phyloP scores from a whole-genome alignment of 768 basidiomycete species.

The Cyclocybe cylindracea region DNA sequence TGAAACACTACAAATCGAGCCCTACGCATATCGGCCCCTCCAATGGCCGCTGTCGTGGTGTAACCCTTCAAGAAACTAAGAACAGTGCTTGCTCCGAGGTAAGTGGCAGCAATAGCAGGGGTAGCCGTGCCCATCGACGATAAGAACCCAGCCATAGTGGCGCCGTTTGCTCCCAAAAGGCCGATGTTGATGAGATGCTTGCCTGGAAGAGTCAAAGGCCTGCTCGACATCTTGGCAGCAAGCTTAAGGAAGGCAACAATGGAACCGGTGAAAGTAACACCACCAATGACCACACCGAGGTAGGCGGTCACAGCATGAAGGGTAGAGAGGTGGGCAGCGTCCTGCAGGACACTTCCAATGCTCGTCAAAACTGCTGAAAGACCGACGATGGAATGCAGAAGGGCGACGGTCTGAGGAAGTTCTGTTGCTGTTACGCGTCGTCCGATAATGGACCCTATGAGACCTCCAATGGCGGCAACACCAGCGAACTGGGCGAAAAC shows the following conservation, averaged over 20 bases:
- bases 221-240: slow-evolving; percentile 79
- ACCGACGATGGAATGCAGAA: slow-evolving; percentile 88
- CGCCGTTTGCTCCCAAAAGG: slow-evolving; percentile 70
- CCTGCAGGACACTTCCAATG: slow-evolving; percentile 77
- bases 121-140: slow-evolving; percentile 60
- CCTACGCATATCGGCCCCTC: slow-evolving; percentile 92
- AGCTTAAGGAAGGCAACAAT: slow-evolving; percentile 89
- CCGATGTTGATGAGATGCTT: slow-evolving; percentile 75
- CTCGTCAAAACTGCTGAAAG: slow-evolving; percentile 88
- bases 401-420: slow-evolving; percentile 77
- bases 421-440: slow-evolving; percentile 86
- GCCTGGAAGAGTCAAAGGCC: slow-evolving; percentile 70
- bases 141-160: slow-evolving; percentile 79
- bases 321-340: slow-evolving; percentile 64
- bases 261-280: slow-evolving; percentile 88
- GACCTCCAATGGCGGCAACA: slow-evolving; percentile 73
- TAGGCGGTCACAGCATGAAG: slow-evolving; percentile 86
- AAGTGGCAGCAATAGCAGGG: slow-evolving; percentile 76
- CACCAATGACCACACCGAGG: slow-evolving; percentile 83
- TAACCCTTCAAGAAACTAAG: slow-evolving; percentile 85
- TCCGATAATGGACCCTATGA: slow-evolving; percentile 72
- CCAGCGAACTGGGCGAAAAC: slow-evolving; percentile 78
- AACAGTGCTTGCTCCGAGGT: slow-evolving; percentile 69
- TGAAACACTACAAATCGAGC: slow-evolving; percentile 14
- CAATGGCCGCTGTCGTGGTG: slow-evolving; percentile 90